Conservation (phyloP, 441 rosid species). For the Corymbia citriodora region DNA sequence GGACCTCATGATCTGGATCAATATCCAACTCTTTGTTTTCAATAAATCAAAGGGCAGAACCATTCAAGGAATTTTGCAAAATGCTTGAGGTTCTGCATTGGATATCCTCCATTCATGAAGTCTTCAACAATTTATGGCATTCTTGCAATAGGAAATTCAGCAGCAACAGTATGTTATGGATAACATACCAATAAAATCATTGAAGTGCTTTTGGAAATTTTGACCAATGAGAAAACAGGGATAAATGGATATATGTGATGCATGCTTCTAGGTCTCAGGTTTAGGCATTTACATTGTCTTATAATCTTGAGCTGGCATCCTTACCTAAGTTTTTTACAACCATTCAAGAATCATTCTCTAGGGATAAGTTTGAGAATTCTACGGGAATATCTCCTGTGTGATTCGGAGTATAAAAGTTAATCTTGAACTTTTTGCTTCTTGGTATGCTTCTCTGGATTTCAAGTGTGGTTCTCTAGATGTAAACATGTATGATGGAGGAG, state of each 20-base stretch:
- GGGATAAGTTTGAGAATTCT: neutral
- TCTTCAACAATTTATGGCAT: neutral
- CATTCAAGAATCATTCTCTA: neutral
- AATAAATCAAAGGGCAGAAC: neutral
- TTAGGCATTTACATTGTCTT: neutral
- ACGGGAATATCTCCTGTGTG: neutral
- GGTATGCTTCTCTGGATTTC: neutral
- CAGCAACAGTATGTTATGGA: fast-evolving
- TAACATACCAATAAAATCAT: neutral
- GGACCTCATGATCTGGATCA: neutral
- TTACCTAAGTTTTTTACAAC: neutral
- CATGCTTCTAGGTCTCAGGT: neutral
- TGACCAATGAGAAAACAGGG: neutral
- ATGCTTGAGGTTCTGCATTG: neutral
- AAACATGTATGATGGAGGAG: neutral
- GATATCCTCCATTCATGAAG: neutral
- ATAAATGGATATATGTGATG: neutral
- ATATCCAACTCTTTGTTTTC: neutral
- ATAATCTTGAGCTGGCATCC: neutral
- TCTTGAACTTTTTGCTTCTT: neutral
- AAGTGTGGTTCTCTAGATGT: neutral
- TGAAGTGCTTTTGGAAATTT: neutral
- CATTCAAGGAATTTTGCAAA: neutral
- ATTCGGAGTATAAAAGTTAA: neutral
- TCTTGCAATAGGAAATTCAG: neutral